phyloP scores from a whole-genome alignment of 805 yeast genomes.

The Komagataella pseudopastoris region DNA sequence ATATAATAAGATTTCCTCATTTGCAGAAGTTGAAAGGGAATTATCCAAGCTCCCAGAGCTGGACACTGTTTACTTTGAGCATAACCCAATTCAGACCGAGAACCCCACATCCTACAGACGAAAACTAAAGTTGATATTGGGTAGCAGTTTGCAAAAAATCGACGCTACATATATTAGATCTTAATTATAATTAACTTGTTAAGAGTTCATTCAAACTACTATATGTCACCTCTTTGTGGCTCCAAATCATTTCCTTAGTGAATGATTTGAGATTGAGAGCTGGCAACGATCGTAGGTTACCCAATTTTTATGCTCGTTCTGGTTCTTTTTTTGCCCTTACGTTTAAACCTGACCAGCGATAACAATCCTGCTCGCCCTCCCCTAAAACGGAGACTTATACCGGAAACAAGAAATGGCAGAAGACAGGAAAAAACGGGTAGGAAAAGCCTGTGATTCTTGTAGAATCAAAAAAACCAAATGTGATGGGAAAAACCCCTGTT shows the following conservation, averaged over 20 bases:
- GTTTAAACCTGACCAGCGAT: not conserved
- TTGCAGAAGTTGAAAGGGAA: slow-evolving; percentile 55
- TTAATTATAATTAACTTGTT: not conserved
- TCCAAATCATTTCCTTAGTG: too few species aligned
- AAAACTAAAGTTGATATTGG: slow-evolving; percentile 62
- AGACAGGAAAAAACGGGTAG: slow-evolving; percentile 35
- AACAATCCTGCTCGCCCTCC: not conserved
- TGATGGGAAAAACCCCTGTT: slow-evolving; percentile 49
- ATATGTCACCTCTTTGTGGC: not conserved
- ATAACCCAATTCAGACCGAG: slow-evolving; percentile 69
- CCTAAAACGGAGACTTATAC: not conserved
- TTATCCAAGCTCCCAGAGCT: slow-evolving; percentile 47
- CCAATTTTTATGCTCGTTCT: not conserved
- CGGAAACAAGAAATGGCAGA: not conserved
- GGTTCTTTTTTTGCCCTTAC: not conserved
- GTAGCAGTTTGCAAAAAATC: slow-evolving; percentile 62
- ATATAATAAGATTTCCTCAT: slow-evolving; percentile 52
- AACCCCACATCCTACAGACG: slow-evolving; percentile 78
- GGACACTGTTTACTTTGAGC: slow-evolving; percentile 88
- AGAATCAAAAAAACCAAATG: slow-evolving; percentile 51
- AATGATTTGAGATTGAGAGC: too few species aligned
- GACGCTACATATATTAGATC: slow-evolving; percentile 62
- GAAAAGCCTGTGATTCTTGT: slow-evolving; percentile 54
- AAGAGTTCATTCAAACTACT: not conserved
- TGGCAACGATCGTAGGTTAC: not conserved